These are phyloP conservation scores for Nepenthes gracilis DNA, from an alignment of 148 eudicot species.

Conservation along the genomic window DNA sequence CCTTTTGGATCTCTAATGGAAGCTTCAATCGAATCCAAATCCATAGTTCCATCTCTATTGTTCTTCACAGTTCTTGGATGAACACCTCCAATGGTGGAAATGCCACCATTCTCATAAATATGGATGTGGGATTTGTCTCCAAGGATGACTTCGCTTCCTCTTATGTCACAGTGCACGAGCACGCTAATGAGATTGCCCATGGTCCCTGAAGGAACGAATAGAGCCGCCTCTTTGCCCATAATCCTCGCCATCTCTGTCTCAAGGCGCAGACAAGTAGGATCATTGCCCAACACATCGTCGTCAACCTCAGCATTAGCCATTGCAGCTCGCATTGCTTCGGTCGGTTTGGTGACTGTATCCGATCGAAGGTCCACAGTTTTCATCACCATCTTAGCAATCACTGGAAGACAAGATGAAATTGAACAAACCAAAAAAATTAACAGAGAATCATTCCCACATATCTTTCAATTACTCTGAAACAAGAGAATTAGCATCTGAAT, in stretches of 20 bases:
- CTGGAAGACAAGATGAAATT: slow-evolving; percentile 1
- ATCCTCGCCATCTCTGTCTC: slow-evolving; percentile 71
- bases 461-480: neutral
- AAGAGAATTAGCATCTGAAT: neutral
- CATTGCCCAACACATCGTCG: slow-evolving; percentile 70
- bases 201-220: slow-evolving; percentile 95
- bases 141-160: slow-evolving; percentile 93
- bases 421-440: neutral
- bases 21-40: slow-evolving; percentile 60
- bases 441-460: neutral
- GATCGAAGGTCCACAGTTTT: slow-evolving; percentile 78
- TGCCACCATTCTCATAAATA: slow-evolving; percentile 92
- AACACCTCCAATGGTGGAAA: slow-evolving; percentile 86
- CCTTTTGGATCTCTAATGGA: slow-evolving; percentile 63
- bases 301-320: slow-evolving; percentile 97
- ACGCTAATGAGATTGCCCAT: slow-evolving; percentile 95
- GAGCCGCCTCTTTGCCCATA: slow-evolving; percentile 80
- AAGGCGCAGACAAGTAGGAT: slow-evolving; percentile 74
- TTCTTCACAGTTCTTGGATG: slow-evolving; percentile 88
- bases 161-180: slow-evolving; percentile 70
- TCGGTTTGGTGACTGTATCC: slow-evolving; percentile 95
- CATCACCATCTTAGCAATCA: slow-evolving; percentile 29
- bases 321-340: slow-evolving; percentile 72
- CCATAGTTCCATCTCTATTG: slow-evolving; percentile 82
- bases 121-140: slow-evolving; percentile 84